Conservation (phyloP, 768 basidiomycete genomes). For the Suillus decipiens region DNA sequence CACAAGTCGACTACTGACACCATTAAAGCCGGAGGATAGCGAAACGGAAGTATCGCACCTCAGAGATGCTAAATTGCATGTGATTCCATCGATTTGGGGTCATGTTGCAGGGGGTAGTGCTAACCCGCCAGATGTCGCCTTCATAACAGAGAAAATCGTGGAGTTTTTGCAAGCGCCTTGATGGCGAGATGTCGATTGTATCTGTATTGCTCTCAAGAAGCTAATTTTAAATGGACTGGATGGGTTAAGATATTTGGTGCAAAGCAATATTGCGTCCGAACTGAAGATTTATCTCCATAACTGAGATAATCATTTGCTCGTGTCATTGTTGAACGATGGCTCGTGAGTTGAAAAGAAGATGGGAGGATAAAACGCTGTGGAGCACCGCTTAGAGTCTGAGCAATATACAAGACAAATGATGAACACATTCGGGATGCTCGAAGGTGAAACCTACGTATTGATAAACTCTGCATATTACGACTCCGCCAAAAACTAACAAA, state of each 20-base stretch:
- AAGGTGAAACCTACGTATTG: background rate
- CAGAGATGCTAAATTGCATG: constrained; percentile 44
- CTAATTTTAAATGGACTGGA: background rate
- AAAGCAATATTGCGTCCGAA: background rate
- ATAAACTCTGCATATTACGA: background rate
- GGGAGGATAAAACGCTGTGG: constrained; percentile 1
- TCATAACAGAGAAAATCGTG: constrained; percentile 42
- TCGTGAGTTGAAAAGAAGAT: constrained; percentile 1
- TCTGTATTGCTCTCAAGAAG: background rate
- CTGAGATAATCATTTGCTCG: background rate
- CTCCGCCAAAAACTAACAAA: background rate
- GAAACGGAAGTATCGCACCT: constrained; percentile 47
- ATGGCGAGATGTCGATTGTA: background rate
- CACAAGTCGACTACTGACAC: constrained; percentile 1
- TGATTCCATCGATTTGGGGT: constrained; percentile 61
- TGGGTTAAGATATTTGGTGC: background rate
- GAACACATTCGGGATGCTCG: background rate
- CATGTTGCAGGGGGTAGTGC: constrained; percentile 54
- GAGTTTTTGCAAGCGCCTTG: constrained; percentile 40
- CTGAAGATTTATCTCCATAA: too few relatives aligned
- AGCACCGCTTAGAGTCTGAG: background rate
- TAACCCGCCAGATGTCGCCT: constrained; percentile 40
- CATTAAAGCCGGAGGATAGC: constrained; percentile 54
- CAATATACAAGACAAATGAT: background rate
- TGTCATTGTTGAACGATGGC: background rate